Evolutionary conservation across 164 flowering plant species (phyloP).

Genomic region (Brasenia schreberi): DNA sequence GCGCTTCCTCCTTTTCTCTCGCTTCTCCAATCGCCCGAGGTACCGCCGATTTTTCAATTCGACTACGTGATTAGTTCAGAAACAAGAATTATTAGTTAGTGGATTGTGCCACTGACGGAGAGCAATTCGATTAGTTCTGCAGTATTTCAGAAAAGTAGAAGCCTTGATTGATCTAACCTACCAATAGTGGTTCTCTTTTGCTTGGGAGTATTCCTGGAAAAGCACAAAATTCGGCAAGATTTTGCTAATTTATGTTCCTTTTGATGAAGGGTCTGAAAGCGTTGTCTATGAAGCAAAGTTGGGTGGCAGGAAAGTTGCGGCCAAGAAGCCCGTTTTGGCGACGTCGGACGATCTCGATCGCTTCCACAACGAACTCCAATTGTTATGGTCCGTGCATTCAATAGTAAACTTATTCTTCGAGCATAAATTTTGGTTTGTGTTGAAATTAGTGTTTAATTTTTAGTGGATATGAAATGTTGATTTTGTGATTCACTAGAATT

Average conservation of each 20-base stretch:
- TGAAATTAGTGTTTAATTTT: background rate
- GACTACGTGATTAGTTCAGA: background rate
- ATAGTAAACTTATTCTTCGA: background rate
- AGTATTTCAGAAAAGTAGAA: too few species aligned
- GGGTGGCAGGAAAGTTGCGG: constrained; percentile 59
- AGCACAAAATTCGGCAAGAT: background rate
- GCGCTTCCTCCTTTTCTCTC: constrained; percentile 52
- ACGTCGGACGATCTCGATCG: constrained; percentile 65
- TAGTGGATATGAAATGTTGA: too few species aligned
- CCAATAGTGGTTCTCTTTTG: background rate
- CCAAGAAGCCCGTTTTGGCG: constrained; percentile 67
- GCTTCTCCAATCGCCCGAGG: constrained; percentile 71
- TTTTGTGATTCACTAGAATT: too few species aligned
- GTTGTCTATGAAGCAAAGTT: constrained; percentile 69
- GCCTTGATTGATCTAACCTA: too few species aligned
- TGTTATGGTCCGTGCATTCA: constrained; percentile 42
- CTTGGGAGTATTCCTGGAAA: background rate
- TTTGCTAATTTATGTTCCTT: background rate
- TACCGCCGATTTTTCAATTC: constrained; percentile 5
- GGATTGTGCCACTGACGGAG: too few species aligned
- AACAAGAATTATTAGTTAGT: too few species aligned
- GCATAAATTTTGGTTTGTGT: background rate
- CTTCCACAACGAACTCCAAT: constrained; percentile 66
- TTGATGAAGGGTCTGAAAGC: constrained; percentile 61
- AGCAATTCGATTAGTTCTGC: too few species aligned